Evolutionary conservation across 2,329 filamentous ascomycete species (phyloP).

Genomic region (Ramichloridium luteum): DNA sequence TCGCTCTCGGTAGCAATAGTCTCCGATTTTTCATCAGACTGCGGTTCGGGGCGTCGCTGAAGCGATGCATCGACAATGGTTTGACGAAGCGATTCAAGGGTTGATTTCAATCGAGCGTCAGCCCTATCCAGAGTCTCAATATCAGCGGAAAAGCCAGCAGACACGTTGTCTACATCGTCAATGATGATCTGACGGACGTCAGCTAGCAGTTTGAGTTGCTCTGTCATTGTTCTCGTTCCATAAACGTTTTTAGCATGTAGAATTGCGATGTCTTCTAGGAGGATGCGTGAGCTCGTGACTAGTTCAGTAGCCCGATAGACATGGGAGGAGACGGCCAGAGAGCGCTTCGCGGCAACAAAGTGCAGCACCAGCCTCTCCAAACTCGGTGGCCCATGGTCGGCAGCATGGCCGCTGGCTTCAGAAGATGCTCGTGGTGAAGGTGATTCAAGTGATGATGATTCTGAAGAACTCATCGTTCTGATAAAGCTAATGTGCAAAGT

Average conservation of each 20-base stretch:
- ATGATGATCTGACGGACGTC: slow-evolving; percentile 33
- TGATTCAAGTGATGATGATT: slow-evolving; percentile 15
- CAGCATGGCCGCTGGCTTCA: slow-evolving; percentile 27
- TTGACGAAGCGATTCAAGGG: slow-evolving; percentile 51
- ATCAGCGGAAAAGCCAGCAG: slow-evolving; percentile 32
- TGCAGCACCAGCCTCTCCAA: slow-evolving; percentile 73
- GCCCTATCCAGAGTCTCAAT: slow-evolving; percentile 47
- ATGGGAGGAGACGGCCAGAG: slow-evolving; percentile 65
- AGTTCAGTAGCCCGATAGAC: slow-evolving; percentile 82
- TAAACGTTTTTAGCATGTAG: slow-evolving; percentile 43
- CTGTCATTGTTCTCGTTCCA: slow-evolving; percentile 30
- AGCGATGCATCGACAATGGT: slow-evolving; percentile 54
- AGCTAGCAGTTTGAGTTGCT: slow-evolving; percentile 33
- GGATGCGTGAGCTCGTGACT: slow-evolving; percentile 59
- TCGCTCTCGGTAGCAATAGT: slow-evolving; percentile 1
- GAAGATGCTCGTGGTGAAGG: slow-evolving; percentile 31
- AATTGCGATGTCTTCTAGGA: slow-evolving; percentile 67
- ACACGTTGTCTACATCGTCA: slow-evolving; percentile 30
- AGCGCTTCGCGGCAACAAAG: slow-evolving; percentile 76
- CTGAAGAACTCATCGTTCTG: slow-evolving; percentile 6
- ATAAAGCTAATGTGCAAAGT: no score
- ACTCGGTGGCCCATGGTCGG: slow-evolving; percentile 23
- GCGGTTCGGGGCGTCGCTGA: slow-evolving; percentile 12
- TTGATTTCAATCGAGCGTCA: slow-evolving; percentile 51
- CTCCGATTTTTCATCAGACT: slow-evolving; percentile 5